Evolutionary conservation across 306 rosid species (phyloP).

Genomic region (Prunus dulcis): DNA sequence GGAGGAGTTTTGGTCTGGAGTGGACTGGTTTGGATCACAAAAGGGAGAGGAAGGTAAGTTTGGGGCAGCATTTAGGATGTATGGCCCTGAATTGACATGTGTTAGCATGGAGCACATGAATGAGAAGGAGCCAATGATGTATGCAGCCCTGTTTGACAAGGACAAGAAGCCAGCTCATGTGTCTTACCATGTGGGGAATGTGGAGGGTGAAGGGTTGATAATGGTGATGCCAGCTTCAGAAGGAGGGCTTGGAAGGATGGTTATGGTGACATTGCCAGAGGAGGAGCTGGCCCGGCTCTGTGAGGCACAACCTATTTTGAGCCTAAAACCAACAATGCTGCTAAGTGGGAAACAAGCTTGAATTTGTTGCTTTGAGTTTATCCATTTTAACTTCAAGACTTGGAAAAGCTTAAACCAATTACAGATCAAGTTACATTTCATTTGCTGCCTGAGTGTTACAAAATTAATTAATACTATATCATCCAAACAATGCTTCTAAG

Average conservation of each 20-base stretch:
- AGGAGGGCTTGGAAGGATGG: conserved; percentile 49
- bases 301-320: conserved; percentile 42
- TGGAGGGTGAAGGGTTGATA: conserved; percentile 57
- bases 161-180: conserved; percentile 46
- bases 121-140: conserved; percentile 9
- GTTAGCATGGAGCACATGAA: conserved; percentile 55
- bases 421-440: too few relatives aligned
- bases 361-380: neutral
- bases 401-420: too few relatives aligned
- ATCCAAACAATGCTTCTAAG: too few relatives aligned
- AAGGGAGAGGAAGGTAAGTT: conserved; percentile 29
- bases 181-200: conserved; percentile 51
- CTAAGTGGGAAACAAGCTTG: conserved; percentile 16
- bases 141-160: conserved; percentile 33
- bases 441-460: too few relatives aligned
- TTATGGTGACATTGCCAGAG: conserved; percentile 45
- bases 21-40: conserved; percentile 42
- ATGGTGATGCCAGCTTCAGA: conserved; percentile 56
- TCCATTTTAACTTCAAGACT: neutral
- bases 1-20: conserved; percentile 27
- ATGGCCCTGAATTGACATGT: conserved; percentile 54
- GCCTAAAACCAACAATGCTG: conserved; percentile 34
- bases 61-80: conserved; percentile 30
- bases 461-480: too few relatives aligned
- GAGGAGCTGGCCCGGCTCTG: conserved; percentile 35